Percentiles rank a stretch among this genome's conserved stretches.
phyloP scores from a whole-genome alignment of 2,329 filamentous ascomycete species.

The Xylaria sp. region DNA sequence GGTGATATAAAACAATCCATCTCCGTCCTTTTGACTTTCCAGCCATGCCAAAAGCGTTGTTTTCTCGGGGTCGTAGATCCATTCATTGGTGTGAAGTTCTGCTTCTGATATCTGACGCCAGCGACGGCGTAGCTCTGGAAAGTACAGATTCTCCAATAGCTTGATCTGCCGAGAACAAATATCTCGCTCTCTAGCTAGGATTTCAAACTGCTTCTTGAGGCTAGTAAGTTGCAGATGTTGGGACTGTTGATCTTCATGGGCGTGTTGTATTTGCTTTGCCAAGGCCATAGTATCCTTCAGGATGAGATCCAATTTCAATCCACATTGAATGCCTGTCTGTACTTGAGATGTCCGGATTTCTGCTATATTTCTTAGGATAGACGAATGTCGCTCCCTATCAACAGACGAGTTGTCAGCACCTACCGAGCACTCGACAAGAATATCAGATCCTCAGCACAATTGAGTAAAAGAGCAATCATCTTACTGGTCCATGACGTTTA shows the following conservation, averaged over 20 bases:
- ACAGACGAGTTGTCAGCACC: not conserved
- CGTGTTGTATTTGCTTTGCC: not conserved
- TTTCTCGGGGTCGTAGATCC: not conserved
- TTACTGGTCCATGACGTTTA: not conserved
- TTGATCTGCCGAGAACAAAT: not conserved
- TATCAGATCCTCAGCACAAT: not conserved
- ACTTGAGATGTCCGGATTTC: not conserved
- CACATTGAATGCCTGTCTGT: not conserved
- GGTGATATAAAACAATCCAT: not conserved
- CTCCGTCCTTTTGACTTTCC: not conserved
- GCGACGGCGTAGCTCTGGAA: conserved; percentile 1
- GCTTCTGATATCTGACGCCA: not conserved
- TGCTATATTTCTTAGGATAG: not conserved
- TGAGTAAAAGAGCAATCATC: not conserved
- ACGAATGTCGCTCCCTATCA: not conserved
- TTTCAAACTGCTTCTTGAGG: not conserved
- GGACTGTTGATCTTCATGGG: not conserved
- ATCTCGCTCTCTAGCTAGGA: not conserved
- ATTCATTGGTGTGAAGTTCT: not conserved
- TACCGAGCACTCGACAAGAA: too few species aligned
- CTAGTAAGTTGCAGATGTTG: not conserved
- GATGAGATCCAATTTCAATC: not conserved
- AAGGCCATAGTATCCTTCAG: not conserved
- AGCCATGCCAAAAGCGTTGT: not conserved
- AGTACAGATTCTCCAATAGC: not conserved